Percentiles rank a stretch among this genome's conserved stretches.
Conservation (phyloP, 495 filamentous ascomycete genomes). For the Bathelium albidoporum region DNA sequence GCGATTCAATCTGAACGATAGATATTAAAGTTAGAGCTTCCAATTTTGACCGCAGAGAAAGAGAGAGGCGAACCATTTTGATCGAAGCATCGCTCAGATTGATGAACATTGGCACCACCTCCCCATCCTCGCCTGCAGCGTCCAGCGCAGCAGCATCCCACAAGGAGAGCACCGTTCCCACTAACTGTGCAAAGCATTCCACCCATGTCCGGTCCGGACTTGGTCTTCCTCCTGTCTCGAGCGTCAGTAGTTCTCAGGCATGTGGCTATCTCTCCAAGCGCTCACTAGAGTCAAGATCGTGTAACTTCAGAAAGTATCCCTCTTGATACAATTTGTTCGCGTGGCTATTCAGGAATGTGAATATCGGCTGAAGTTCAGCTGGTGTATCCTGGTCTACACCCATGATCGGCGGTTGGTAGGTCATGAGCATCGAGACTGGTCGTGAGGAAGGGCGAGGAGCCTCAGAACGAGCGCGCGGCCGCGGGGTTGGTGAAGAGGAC, state of each 20-base stretch:
- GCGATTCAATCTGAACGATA: slow-evolving; percentile 64
- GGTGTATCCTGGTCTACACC: slow-evolving; percentile 74
- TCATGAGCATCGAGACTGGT: slow-evolving; percentile 57
- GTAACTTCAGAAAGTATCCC: slow-evolving; percentile 92
- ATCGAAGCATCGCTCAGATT: slow-evolving; percentile 96
- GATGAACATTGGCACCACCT: slow-evolving; percentile 89
- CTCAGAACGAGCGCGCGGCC: slow-evolving; percentile 18
- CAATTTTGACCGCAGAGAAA: too few relatives aligned
- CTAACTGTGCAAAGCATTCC: slow-evolving; percentile 94
- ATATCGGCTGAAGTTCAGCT: slow-evolving; percentile 88
- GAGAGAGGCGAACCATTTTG: slow-evolving; percentile 86
- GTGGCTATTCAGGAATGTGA: slow-evolving; percentile 88
- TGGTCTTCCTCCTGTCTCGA: slow-evolving; percentile 63
- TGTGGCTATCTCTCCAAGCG: slow-evolving; percentile 11
- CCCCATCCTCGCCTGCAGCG: slow-evolving; percentile 67
- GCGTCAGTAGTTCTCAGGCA: slow-evolving; percentile 19
- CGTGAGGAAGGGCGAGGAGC: slow-evolving; percentile 39
- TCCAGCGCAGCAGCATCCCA: slow-evolving; percentile 96
- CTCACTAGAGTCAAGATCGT: slow-evolving; percentile 83
- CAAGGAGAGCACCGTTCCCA: slow-evolving; percentile 85
- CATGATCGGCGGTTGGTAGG: slow-evolving; percentile 81
- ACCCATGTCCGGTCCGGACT: slow-evolving; percentile 82
- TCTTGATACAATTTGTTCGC: slow-evolving; percentile 95
- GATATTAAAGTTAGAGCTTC: too few relatives aligned
- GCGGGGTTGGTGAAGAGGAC: slow-evolving; percentile 10